Percentiles rank a stretch among this genome's conserved stretches.
These are phyloP conservation scores for Lyophyllum atratum DNA, from an alignment of 768 basidiomycete species.

Conservation along the genomic window DNA sequence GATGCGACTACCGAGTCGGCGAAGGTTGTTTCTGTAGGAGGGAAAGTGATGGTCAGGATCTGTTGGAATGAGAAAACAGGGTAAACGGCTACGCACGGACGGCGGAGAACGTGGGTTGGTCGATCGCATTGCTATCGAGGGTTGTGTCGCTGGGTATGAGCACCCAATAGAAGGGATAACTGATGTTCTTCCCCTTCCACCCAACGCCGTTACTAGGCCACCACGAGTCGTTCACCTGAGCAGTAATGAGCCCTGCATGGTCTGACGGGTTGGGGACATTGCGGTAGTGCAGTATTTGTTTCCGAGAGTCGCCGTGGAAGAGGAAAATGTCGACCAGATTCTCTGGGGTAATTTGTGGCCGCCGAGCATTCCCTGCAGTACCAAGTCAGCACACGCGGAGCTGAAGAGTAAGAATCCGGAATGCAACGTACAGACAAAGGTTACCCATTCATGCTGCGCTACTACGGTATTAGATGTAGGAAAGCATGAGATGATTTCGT, in stretches of 20 bases:
- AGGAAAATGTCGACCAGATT: constrained; percentile 77
- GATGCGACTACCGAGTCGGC: constrained; percentile 67
- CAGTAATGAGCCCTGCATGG: constrained; percentile 52
- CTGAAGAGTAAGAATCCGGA: constrained; percentile 7
- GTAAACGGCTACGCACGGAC: constrained; percentile 66
- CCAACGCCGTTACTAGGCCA: constrained; percentile 55
- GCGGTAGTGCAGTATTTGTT: constrained; percentile 44
- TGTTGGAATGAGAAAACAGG: background rate
- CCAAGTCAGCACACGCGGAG: constrained; percentile 11
- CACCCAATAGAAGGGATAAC: constrained; percentile 78
- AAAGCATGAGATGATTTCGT: constrained; percentile 77
- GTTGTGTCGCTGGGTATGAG: constrained; percentile 60
- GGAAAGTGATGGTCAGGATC: constrained; percentile 9
- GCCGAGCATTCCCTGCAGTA: constrained; percentile 75
- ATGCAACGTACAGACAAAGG: constrained; percentile 74
- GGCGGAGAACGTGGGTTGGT: constrained; percentile 76
- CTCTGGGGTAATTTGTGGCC: constrained; percentile 64
- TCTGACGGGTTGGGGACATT: constrained; percentile 48
- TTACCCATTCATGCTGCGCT: constrained; percentile 73
- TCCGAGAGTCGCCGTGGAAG: constrained; percentile 67
- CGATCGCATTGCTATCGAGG: constrained; percentile 59
- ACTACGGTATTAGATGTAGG: constrained; percentile 58
- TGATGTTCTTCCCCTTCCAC: constrained; percentile 52
- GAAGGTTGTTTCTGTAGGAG: constrained; percentile 66
- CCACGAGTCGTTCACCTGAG: constrained; percentile 76